These are phyloP conservation scores for Colletotrichum costaricense DNA, from an alignment of 2,329 filamentous ascomycete species.

Conservation along the genomic window DNA sequence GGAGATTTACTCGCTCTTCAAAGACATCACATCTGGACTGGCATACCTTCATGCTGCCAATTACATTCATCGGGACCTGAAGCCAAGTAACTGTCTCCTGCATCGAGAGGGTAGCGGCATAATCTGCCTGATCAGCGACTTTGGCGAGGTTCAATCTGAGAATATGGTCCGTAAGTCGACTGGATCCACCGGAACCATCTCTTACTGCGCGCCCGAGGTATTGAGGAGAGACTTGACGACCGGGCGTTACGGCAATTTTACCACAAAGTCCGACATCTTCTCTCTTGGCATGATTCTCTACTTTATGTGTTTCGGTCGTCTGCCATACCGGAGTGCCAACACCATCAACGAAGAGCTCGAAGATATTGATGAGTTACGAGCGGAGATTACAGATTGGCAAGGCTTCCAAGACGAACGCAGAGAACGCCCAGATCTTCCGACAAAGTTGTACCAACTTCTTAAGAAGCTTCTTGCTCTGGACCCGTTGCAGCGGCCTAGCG, in stretches of 20 bases:
- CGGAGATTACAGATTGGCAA: conserved; percentile 87
- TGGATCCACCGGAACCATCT: conserved; percentile 94
- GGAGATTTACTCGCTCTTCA: conserved; percentile 96
- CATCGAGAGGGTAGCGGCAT: conserved; percentile 79
- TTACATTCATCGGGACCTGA: conserved; percentile 96
- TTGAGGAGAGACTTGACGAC: conserved; percentile 73
- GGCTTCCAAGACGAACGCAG: conserved; percentile 85
- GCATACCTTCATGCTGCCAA: conserved; percentile 90
- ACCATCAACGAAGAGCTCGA: conserved; percentile 90
- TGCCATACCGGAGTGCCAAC: conserved; percentile 89
- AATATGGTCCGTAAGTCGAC: conserved; percentile 87
- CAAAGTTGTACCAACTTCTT: conserved; percentile 86
- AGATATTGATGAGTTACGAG: conserved; percentile 85
- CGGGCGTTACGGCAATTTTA: conserved; percentile 90
- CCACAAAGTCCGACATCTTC: conserved; percentile 97
- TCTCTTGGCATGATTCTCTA: conserved; percentile 98
- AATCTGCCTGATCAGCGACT: conserved; percentile 92
- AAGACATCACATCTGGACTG: conserved; percentile 91
- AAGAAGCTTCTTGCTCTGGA: conserved; percentile 83
- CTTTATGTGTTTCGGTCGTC: conserved; percentile 93
- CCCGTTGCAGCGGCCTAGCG: conserved; percentile 81
- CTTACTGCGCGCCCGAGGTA: conserved; percentile 97
- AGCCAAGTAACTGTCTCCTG: conserved; percentile 94
- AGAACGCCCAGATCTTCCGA: conserved; percentile 83
- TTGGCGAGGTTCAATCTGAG: conserved; percentile 93